A percentile compares a stretch with the other conserved stretches of the same genome.
Conservation (phyloP, 2,329 filamentous ascomycete species). For the Leptographium flavum region DNA sequence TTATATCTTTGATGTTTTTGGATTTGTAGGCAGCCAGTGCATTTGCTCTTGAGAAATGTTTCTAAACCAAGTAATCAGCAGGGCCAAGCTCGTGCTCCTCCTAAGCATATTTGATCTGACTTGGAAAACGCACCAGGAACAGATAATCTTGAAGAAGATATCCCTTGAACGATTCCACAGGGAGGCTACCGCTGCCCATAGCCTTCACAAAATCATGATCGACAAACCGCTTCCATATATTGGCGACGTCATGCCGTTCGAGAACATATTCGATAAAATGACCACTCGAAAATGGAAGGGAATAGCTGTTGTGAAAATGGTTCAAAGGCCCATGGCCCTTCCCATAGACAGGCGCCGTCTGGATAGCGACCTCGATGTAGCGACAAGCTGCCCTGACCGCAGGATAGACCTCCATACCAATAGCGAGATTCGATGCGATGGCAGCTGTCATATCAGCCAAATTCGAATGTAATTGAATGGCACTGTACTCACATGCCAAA, state of each 20-base stretch:
- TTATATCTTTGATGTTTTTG: slow-evolving; percentile 57
- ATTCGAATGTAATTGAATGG: neutral
- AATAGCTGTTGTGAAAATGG: slow-evolving; percentile 61
- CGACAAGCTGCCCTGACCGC: slow-evolving; percentile 55
- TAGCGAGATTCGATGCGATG: slow-evolving; percentile 59
- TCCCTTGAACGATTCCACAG: slow-evolving; percentile 64
- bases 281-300: slow-evolving; percentile 54
- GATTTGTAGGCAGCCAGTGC: slow-evolving; percentile 77
- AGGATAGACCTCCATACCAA: slow-evolving; percentile 36
- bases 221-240: slow-evolving; percentile 61
- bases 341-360: slow-evolving; percentile 46
- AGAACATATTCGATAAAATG: slow-evolving; percentile 76
- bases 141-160: slow-evolving; percentile 91
- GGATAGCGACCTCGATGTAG: slow-evolving; percentile 61
- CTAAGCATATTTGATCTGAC: neutral
- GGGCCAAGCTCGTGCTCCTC: neutral
- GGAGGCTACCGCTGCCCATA: slow-evolving; percentile 62
- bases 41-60: slow-evolving; percentile 79
- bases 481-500: slow-evolving; percentile 53
- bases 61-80: slow-evolving; percentile 28
- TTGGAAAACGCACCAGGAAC: slow-evolving; percentile 48
- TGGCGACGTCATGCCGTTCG: slow-evolving; percentile 56
- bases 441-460: slow-evolving; percentile 33
- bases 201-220: slow-evolving; percentile 71
- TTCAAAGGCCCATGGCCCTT: slow-evolving; percentile 59